Base-by-base conservation (phyloP, 202 grass and related monocot species). In the Setaria viridis region DNA sequence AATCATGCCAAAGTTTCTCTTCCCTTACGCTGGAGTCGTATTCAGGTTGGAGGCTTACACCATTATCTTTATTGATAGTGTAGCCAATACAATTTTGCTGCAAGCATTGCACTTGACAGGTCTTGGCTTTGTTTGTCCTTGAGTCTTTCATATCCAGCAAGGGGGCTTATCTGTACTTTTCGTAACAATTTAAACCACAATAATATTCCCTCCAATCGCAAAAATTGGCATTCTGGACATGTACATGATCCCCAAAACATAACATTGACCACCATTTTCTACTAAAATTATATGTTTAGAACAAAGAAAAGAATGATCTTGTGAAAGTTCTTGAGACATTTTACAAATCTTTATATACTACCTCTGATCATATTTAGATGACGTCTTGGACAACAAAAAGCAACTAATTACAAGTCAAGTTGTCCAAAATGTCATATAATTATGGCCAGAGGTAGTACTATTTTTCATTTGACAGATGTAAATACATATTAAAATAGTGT, bases 1-100 rank as follows among this genome's bases (percentile, higher is more conserved):
- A 91, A 95, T 91, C 80, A 51, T 86, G 96, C 96, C 57, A 99
- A 95, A 94, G 96, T 93, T 86, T 92, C 93, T 89, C 88, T 99
- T 68, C 96, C 96, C 55, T 88, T 99, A 72, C 91, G 78, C 43
- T 99, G 96, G 96, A 99, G 96, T 64, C 96, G 93, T 50, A 91
- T 99, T 83, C 96, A 99, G 96, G 96, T 99, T 7, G 29, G 84
- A 33, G 57, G 46, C 55, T 63, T 70, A 72, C 54, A 80, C 69
- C 19, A 47, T 64, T 35, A 59, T 59, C 20, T 82, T 59, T 43
- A 42, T 69, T 74, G 21, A 53, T 37, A 86, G 25, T 67, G 7
- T 53, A 79, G 39, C 55, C 62, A 74, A 73, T 66, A 90, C 29
- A 37, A 34, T 46, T 78, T 87, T 78, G 7, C 42, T 34, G 33